phyloP scores from a whole-genome alignment of 805 yeast species.

The Lachancea kluyveri region DNA sequence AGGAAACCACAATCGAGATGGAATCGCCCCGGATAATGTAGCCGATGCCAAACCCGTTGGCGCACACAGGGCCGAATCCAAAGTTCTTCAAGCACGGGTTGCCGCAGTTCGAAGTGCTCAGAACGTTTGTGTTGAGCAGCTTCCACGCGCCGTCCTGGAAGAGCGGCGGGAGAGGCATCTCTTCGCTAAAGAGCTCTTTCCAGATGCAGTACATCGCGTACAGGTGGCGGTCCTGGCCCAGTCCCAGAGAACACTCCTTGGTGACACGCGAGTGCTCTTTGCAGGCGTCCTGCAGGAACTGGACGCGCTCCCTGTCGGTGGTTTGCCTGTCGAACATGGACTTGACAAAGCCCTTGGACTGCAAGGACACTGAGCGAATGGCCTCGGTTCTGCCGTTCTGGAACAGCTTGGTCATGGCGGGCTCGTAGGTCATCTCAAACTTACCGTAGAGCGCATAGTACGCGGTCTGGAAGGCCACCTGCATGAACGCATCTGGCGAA shows the following conservation, averaged over 20 bases:
- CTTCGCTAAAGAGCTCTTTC: conserved; percentile 40
- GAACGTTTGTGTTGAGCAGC: conserved; percentile 67
- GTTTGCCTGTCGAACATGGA: conserved; percentile 70
- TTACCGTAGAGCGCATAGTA: conserved; percentile 89
- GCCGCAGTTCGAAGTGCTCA: conserved; percentile 87
- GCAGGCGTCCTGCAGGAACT: conserved; percentile 63
- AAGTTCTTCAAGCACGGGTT: conserved; percentile 80
- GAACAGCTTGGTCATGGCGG: conserved; percentile 89
- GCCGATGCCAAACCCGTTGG: conserved; percentile 91
- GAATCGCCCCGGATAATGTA: conserved; percentile 79
- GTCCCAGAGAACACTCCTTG: conserved; percentile 61
- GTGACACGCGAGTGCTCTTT: conserved; percentile 61
- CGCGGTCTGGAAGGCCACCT: conserved; percentile 90
- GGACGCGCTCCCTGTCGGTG: conserved; percentile 49
- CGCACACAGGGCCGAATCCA: conserved; percentile 88
- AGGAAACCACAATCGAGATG: conserved; percentile 73
- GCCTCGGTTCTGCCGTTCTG: conserved; percentile 93
- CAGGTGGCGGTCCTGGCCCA: conserved; percentile 89
- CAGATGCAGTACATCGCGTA: conserved; percentile 85
- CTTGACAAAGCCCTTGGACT: conserved; percentile 76
- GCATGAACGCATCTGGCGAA: conserved; percentile 92
- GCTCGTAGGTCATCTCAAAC: conserved; percentile 91
- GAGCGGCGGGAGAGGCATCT: conserved; percentile 53
- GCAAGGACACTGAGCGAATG: conserved; percentile 73
- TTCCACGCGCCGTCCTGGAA: conserved; percentile 90